A percentile compares a stretch with the other conserved stretches of the same genome.
Evolutionary conservation across 306 rosid species (phyloP).

Genomic region (Dicorynia guianensis): DNA sequence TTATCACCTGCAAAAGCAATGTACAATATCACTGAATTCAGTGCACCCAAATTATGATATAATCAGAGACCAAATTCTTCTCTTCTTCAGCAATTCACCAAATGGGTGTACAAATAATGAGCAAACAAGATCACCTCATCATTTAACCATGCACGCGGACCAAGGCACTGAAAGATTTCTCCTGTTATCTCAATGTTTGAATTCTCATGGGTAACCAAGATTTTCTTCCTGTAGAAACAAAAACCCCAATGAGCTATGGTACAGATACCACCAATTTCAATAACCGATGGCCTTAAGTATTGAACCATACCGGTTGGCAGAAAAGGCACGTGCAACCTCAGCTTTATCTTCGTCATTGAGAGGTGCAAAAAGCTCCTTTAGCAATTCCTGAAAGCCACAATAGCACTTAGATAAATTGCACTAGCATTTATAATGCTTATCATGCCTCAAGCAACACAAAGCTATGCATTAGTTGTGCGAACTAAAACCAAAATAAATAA

Average conservation of each 20-base stretch:
- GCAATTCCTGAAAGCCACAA: slow-evolving; percentile 62
- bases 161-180: slow-evolving; percentile 74
- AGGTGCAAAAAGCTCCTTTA: slow-evolving; percentile 64
- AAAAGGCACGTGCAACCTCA: slow-evolving; percentile 63
- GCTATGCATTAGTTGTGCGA: slow-evolving; percentile 2
- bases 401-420: slow-evolving; percentile 14
- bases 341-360: slow-evolving; percentile 70
- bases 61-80: slow-evolving; percentile 6
- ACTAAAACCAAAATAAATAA: background rate
- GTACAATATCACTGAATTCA: slow-evolving; percentile 35
- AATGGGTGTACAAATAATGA: slow-evolving; percentile 7
- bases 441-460: slow-evolving; percentile 17
- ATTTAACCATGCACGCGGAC: slow-evolving; percentile 84
- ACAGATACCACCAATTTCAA: slow-evolving; percentile 28
- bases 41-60: slow-evolving; percentile 28
- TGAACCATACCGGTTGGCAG: slow-evolving; percentile 59
- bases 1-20: slow-evolving; percentile 75
- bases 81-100: slow-evolving; percentile 26
- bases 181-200: slow-evolving; percentile 81
- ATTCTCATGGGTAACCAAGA: slow-evolving; percentile 75
- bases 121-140: slow-evolving; percentile 78
- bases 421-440: slow-evolving; percentile 24
- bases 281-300: slow-evolving; percentile 29
- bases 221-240: slow-evolving; percentile 59
- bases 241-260: slow-evolving; percentile 34